Evolutionary conservation across 495 filamentous ascomycete species (phyloP).

Genomic region (Wilcoxina mikolae): DNA sequence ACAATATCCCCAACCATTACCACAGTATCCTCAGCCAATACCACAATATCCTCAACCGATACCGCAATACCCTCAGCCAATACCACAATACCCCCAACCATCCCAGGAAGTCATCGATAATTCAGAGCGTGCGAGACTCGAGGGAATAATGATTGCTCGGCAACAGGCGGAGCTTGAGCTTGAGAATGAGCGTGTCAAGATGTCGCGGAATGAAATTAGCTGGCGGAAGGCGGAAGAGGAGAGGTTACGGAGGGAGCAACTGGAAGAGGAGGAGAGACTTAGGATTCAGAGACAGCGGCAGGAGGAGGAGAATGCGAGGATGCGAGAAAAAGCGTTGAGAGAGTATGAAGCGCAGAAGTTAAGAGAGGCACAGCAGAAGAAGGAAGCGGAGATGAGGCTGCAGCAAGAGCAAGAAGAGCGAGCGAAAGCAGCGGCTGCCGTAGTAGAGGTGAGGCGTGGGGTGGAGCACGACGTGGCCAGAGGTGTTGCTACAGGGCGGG

Average conservation of each 20-base stretch:
- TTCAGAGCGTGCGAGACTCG: too few species aligned
- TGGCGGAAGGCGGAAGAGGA: neutral
- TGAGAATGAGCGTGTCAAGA: neutral
- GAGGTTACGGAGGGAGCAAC: neutral
- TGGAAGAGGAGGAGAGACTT: neutral
- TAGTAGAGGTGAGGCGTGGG: slow-evolving; percentile 10
- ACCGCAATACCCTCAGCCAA: too few species aligned
- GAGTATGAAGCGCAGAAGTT: slow-evolving; percentile 9
- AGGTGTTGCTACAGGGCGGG: too few species aligned
- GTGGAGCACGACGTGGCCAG: neutral
- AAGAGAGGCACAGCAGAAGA: slow-evolving; percentile 4
- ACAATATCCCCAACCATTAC: too few species aligned
- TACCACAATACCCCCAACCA: too few species aligned
- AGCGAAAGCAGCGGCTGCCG: neutral
- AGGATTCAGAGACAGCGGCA: neutral
- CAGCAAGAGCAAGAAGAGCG: neutral
- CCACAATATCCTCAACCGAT: neutral
- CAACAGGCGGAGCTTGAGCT: neutral
- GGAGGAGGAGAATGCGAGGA: slow-evolving; percentile 12
- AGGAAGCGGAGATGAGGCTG: neutral
- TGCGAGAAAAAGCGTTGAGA: slow-evolving; percentile 11
- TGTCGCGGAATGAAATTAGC: neutral
- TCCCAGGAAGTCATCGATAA: too few species aligned
- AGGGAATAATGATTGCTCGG: too few species aligned
- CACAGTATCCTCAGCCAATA: slow-evolving; percentile 1